Evolutionary conservation across 306 rosid genomes (phyloP).

Genomic region (Begonia peltatifolia): DNA sequence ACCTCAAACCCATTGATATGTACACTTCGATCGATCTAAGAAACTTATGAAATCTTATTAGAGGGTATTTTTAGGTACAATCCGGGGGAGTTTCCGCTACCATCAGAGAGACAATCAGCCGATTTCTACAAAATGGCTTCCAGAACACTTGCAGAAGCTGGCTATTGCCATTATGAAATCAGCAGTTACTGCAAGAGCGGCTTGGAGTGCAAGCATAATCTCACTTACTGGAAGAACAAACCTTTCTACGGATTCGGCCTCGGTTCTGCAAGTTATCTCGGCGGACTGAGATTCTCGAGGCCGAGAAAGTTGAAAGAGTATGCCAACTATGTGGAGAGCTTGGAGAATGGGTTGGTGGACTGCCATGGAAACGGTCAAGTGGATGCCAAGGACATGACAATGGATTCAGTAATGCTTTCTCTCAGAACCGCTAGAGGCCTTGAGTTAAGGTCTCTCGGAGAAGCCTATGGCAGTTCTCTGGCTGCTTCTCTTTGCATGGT

Average conservation of each 20-base stretch:
- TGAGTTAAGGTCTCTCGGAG: conserved; percentile 43
- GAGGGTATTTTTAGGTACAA: conserved; percentile 42
- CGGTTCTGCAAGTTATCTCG: conserved; percentile 71
- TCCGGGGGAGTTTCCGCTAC: conserved; percentile 82
- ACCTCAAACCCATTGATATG: no score
- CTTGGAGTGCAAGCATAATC: conserved; percentile 75
- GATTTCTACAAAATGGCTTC: conserved; percentile 82
- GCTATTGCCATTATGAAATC: conserved; percentile 70
- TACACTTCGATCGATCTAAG: no score
- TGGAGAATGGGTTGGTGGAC: conserved; percentile 52
- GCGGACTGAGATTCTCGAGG: conserved; percentile 70
- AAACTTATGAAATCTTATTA: no score
- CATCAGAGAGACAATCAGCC: conserved; percentile 69
- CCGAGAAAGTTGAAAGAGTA: conserved; percentile 60
- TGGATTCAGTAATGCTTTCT: conserved; percentile 80
- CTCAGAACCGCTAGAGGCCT: conserved; percentile 67
- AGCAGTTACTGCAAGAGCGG: conserved; percentile 83
- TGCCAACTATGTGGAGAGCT: conserved; percentile 38
- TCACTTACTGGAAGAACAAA: conserved; percentile 74
- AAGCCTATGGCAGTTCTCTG: conserved; percentile 39
- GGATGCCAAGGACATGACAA: conserved; percentile 43
- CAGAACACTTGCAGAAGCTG: conserved; percentile 38
- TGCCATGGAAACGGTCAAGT: conserved; percentile 14
- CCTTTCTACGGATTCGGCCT: conserved; percentile 87
- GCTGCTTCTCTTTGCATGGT: conserved; percentile 43